A percentile compares a stretch with the other conserved stretches of the same genome.
Evolutionary conservation across 164 flowering plant genomes (phyloP).

Genomic region (Platanus orientalis): DNA sequence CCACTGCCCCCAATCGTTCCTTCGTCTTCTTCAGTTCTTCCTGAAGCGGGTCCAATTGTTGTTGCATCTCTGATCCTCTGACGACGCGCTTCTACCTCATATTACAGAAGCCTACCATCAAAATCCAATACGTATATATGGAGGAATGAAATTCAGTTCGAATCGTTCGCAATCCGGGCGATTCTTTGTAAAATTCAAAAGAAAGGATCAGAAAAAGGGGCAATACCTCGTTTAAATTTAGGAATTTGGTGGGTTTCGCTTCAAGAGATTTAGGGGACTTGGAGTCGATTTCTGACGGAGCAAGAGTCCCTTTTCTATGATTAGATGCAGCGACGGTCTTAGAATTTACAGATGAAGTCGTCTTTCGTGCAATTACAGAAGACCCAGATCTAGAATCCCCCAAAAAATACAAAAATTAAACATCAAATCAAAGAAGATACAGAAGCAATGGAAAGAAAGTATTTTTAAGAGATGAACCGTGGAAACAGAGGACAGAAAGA

Average conservation of each 20-base stretch:
- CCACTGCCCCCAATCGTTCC: slow-evolving; percentile 25
- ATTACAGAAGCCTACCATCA: slow-evolving; percentile 3
- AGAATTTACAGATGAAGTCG: slow-evolving; percentile 7
- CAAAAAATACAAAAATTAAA: not conserved
- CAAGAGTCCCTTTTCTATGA: not conserved
- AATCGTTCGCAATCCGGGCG: not conserved
- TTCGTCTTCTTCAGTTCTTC: slow-evolving; percentile 33
- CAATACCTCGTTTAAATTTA: slow-evolving; percentile 16
- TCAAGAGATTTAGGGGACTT: slow-evolving; percentile 3
- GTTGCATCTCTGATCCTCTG: slow-evolving; percentile 32
- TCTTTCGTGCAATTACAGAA: slow-evolving; percentile 5
- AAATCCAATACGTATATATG: not conserved
- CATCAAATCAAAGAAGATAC: not conserved
- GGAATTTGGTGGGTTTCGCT: slow-evolving; percentile 11
- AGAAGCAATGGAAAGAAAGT: not conserved
- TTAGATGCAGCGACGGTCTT: slow-evolving; percentile 5
- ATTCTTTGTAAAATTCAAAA: not conserved
- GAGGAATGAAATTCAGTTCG: not conserved
- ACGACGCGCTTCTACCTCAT: slow-evolving; percentile 18
- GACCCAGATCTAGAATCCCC: slow-evolving; percentile 10
- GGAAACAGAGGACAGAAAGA: not conserved
- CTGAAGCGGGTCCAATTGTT: slow-evolving; percentile 28
- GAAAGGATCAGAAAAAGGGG: not conserved
- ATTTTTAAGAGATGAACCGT: too few relatives aligned
- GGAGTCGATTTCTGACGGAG: not conserved